Base-by-base conservation (phyloP, 2,329 filamentous ascomycete species). In the Aspergillus tanneri region DNA sequence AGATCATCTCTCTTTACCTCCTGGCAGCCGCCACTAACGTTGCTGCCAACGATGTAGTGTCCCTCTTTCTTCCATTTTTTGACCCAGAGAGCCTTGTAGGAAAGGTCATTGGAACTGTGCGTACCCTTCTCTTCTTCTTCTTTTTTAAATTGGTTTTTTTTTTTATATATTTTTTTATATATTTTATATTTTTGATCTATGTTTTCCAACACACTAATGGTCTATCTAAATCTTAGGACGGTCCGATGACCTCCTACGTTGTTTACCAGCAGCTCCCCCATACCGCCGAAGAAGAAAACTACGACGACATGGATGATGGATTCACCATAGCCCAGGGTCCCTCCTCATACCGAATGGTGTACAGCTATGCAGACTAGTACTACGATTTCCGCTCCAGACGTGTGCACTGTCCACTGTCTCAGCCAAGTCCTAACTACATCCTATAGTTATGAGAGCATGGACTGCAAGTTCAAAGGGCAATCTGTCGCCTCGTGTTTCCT, bases 401-500 rank as follows among this genome's bases (percentile, higher is more conserved):
- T n/a, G n/a, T n/a, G n/a, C n/a, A n/a, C n/a, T n/a, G n/a, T n/a
- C n/a, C n/a, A n/a, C n/a, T n/a, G n/a, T n/a, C n/a, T n/a, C n/a
- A n/a, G n/a, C n/a, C n/a, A n/a, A n/a, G n/a, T n/a, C n/a, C 32
- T 35, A 35, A 35, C 6, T 16, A 21, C 21, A 9, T 19, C 21
- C 10, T 5, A 8, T 11, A 56, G 53, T 41, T 43, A n/a, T 7
- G 39, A 43, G 34, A 44, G 21, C 35, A 21, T 38, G 43, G 42
- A 38, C 38, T 66, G 63, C 61, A 49, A 54, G 6, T 34, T 60
- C 50, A 50, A 48, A 16, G 53, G 57, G 40, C 60, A 60, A 25
- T 64, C 63, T 37, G 61, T 49, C 34, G 48, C 60, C 48, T 61
- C 58, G 14, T 66, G 63, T 56, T 46, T 36, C 5, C 48, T 47